Conservation (phyloP, 2,329 filamentous ascomycete genomes). For the Ophiostoma perfectum region DNA sequence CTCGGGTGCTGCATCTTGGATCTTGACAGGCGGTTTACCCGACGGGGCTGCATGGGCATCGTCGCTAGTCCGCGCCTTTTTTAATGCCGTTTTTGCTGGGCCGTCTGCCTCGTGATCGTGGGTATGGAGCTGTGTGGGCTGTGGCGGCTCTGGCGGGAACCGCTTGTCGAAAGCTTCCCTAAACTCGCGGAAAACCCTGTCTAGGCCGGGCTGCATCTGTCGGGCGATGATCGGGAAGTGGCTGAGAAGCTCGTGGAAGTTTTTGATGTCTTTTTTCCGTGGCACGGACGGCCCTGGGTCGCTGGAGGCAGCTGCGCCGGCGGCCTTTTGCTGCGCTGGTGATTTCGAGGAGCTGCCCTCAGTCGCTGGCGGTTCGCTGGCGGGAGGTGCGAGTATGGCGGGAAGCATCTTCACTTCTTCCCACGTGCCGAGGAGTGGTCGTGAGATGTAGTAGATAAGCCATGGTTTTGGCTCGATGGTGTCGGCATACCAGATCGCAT, state of each 20-base stretch:
- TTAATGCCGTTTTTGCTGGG: slow-evolving; percentile 51
- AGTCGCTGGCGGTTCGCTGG: not conserved
- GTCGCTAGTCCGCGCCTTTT: slow-evolving; percentile 51
- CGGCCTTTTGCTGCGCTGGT: not conserved
- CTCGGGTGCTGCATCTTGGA: slow-evolving; percentile 27
- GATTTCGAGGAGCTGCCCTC: slow-evolving; percentile 25
- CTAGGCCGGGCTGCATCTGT: slow-evolving; percentile 90
- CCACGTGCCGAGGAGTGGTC: slow-evolving; percentile 76
- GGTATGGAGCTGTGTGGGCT: not conserved
- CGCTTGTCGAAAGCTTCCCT: slow-evolving; percentile 78
- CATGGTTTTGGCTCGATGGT: slow-evolving; percentile 86
- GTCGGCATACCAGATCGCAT: slow-evolving; percentile 83
- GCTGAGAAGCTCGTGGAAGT: slow-evolving; percentile 81
- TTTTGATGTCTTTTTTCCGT: slow-evolving; percentile 84
- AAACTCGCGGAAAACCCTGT: slow-evolving; percentile 87
- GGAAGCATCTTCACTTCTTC: slow-evolving; percentile 68
- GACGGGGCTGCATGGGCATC: slow-evolving; percentile 25
- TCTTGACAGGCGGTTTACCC: slow-evolving; percentile 34
- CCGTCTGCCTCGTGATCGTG: slow-evolving; percentile 55
- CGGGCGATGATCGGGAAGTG: slow-evolving; percentile 92
- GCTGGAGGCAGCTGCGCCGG: slow-evolving; percentile 36
- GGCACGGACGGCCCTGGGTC: slow-evolving; percentile 44
- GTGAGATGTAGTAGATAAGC: slow-evolving; percentile 94
- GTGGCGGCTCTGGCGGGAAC: slow-evolving; percentile 47
- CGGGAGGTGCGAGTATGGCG: slow-evolving; percentile 48